phyloP scores from a whole-genome alignment of 306 rosid genomes.

The Cotoneaster glaucophyllus region DNA sequence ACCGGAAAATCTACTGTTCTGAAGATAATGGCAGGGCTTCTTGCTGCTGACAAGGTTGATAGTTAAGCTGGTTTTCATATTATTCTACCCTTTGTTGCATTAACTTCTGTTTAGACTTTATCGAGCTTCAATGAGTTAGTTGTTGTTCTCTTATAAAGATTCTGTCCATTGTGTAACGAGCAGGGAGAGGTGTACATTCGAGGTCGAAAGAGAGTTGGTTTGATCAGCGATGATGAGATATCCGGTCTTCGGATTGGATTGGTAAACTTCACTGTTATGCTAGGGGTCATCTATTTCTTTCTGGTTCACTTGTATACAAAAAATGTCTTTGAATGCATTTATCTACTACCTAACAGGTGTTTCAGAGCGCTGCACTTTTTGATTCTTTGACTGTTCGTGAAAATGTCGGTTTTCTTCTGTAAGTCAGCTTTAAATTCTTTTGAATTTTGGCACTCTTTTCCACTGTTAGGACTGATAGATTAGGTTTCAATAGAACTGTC shows the following conservation, averaged over 20 bases:
- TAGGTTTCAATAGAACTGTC: background rate
- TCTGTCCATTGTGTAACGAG: conserved; percentile 13
- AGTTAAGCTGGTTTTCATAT: background rate
- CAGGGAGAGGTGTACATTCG: conserved; percentile 94
- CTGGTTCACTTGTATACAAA: background rate
- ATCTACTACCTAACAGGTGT: conserved; percentile 52
- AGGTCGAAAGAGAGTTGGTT: conserved; percentile 80
- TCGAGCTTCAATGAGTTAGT: background rate
- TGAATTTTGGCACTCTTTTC: conserved; percentile 9
- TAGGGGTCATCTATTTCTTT: background rate
- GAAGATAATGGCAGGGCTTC: conserved; percentile 93
- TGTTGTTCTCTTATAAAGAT: conserved; percentile 5
- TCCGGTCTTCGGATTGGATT: conserved; percentile 92
- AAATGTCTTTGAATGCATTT: background rate
- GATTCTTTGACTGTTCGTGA: conserved; percentile 94
- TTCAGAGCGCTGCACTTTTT: conserved; percentile 99
- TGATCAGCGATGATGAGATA: conserved; percentile 80
- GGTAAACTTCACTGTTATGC: conserved; percentile 34
- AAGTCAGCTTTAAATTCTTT: conserved; percentile 23
- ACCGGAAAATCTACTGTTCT: conserved; percentile 91
- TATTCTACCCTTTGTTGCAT: background rate
- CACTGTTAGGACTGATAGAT: background rate
- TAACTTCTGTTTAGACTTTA: background rate
- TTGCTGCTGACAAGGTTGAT: conserved; percentile 77
- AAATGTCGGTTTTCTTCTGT: conserved; percentile 98